Conservation (phyloP, 1,139 yeast species). For the Pichia sp. region DNA sequence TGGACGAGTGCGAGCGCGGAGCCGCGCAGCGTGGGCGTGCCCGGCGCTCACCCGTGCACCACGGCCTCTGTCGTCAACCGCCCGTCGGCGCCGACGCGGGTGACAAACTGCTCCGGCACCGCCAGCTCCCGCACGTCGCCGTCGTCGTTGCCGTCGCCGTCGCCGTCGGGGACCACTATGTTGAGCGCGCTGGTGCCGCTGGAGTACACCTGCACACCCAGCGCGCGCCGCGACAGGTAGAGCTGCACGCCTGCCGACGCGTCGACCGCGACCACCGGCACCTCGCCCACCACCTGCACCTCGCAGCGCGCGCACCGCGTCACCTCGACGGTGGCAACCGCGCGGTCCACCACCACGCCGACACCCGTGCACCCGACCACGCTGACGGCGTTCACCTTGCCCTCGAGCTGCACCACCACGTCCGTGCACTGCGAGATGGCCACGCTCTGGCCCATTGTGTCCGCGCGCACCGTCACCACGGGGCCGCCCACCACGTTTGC, state of each 20-base stretch:
- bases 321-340: slow-evolving; percentile 82
- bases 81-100: slow-evolving; percentile 40
- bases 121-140: slow-evolving; percentile 67
- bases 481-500: slow-evolving; percentile 49
- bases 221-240: slow-evolving; percentile 65
- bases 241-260: slow-evolving; percentile 82
- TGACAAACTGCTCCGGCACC: slow-evolving; percentile 84
- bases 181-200: slow-evolving; percentile 82
- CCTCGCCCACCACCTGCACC: slow-evolving; percentile 69
- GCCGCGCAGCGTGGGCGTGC: neutral
- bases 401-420: slow-evolving; percentile 73
- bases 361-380: slow-evolving; percentile 64
- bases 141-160: slow-evolving; percentile 41
- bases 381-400: slow-evolving; percentile 87
- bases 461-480: slow-evolving; percentile 64
- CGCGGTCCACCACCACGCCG: slow-evolving; percentile 75
- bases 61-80: slow-evolving; percentile 41
- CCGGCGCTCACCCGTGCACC: slow-evolving; percentile 23
- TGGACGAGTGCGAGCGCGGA: slow-evolving; percentile 5
- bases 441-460: slow-evolving; percentile 81
- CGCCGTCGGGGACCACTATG: slow-evolving; percentile 63
- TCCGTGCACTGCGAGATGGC: slow-evolving; percentile 78
- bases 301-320: slow-evolving; percentile 81
- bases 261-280: slow-evolving; percentile 81
- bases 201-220: slow-evolving; percentile 70